Evolutionary conservation across 345 rosid species (phyloP).

Genomic region (Lenwebbia sp.): DNA sequence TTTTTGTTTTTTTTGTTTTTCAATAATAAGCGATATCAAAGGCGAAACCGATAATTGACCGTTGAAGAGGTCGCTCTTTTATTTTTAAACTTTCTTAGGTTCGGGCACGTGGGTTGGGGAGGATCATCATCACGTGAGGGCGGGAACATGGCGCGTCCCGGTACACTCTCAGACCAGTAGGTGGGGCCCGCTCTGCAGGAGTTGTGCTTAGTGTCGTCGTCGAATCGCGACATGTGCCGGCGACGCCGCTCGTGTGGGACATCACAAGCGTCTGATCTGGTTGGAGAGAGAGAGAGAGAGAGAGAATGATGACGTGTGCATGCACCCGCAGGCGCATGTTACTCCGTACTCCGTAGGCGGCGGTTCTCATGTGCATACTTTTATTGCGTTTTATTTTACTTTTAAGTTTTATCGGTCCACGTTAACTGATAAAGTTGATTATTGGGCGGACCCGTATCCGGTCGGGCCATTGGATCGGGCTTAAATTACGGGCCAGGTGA

Average conservation of each 20-base stretch:
- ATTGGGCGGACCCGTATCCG: not conserved
- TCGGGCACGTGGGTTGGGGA: not conserved
- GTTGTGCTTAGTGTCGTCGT: not conserved
- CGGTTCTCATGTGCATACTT: not conserved
- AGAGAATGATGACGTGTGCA: not conserved
- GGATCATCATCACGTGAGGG: not conserved
- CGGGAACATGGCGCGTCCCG: not conserved
- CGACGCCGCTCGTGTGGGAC: not conserved
- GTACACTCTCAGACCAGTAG: not conserved
- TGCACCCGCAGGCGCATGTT: not conserved
- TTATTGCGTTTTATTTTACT: not conserved
- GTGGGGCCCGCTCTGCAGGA: not conserved
- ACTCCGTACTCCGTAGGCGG: not conserved
- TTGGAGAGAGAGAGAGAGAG: not conserved
- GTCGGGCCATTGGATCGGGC: not conserved
- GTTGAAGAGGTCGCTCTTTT: not conserved
- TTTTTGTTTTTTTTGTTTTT: too few species aligned
- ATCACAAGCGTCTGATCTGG: not conserved
- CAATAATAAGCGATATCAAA: not conserved
- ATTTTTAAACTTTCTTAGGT: not conserved
- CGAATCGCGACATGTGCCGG: not conserved
- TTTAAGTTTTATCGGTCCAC: not conserved
- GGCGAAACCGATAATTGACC: not conserved
- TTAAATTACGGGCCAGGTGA: not conserved
- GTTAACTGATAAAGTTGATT: not conserved